Evolutionary conservation across 1,284 basidiomycete genomes (phyloP), one percentile per base, ranked within the genome.

Genomic region (Ganoderma lucidum): DNA sequence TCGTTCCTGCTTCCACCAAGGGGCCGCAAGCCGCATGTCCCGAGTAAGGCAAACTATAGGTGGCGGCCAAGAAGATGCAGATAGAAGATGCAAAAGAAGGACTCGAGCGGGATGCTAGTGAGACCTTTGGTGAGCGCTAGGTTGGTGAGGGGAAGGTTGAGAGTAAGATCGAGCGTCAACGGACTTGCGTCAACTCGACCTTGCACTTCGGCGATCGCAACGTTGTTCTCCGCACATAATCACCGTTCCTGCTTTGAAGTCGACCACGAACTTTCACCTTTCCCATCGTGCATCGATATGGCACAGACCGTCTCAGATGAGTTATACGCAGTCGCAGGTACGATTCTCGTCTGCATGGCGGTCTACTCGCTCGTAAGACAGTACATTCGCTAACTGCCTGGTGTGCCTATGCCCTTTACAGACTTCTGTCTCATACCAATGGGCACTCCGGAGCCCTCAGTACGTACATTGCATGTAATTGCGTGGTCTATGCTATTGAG

Each of bases 341-440:
- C 45, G 69, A 19, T 12, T 41, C 69, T 48, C 35, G 35, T 51
- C n/a, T 66, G 14, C 3, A 30, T 32, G 32, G 15, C 17, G 23
- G 15, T 23, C 48, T 15, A 32, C 23, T 23, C 23, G 23, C 23
- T 23, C 23, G 23, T 23, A 23, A 23, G 23, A 23, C 23, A 23
- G 30, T 32, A 6, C 35, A 53, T 42, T 60, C 53, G 48, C 53
- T 23, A 9, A 35, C 35, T 8, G 8, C 35, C 35, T 35, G 35
- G 8, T 35, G 35, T 8, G 8, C 35, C 35, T 35, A 3, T 35
- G 1, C 35, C 35, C 17, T 58, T 9, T 4, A 28, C 66, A 93
- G 94, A 96, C 79, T 95, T 96, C 76, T 96, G 94, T 76, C 86
- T 95, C 37, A 89, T 95, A 67, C 93, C 94, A 19, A 91, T 95